These are phyloP conservation scores for Fusarium agapanthi DNA, from an alignment of 2,329 filamentous ascomycete genomes.

Conservation along the genomic window DNA sequence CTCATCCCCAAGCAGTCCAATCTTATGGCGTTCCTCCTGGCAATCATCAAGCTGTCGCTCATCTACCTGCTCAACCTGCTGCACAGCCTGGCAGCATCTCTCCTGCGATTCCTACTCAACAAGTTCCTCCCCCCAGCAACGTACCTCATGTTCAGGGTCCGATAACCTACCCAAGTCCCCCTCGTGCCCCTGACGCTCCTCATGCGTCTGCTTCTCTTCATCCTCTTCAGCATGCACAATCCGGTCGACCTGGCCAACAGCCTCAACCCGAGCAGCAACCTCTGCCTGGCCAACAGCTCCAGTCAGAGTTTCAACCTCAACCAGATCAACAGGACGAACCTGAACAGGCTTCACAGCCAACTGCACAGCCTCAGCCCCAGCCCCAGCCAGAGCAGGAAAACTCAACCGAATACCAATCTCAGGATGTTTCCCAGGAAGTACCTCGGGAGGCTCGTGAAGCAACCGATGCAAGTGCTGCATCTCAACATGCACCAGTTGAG, in stretches of 20 bases:
- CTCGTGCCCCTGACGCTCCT: conserved; percentile 17
- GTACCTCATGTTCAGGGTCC: background rate
- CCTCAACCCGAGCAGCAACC: conserved; percentile 7
- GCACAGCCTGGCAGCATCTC: background rate
- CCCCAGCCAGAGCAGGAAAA: background rate
- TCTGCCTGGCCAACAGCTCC: conserved; percentile 1
- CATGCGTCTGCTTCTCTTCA: conserved; percentile 35
- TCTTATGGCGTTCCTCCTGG: background rate
- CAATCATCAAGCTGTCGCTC: background rate
- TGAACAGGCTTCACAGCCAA: background rate
- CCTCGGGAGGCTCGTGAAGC: conserved; percentile 18
- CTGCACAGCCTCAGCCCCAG: background rate
- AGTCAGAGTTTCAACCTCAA: background rate
- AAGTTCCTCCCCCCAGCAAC: background rate
- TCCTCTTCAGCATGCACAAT: conserved; percentile 26
- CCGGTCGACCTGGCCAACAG: conserved; percentile 4
- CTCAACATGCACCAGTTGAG: conserved; percentile 7
- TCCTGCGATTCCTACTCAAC: background rate
- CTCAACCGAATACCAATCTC: background rate
- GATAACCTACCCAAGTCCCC: conserved; percentile 36
- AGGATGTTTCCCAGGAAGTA: conserved; percentile 9
- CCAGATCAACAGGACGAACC: background rate
- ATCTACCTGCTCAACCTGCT: background rate
- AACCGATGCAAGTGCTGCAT: background rate
- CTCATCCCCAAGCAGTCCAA: conserved; percentile 9